phyloP scores from a whole-genome alignment of 208 protist species.

The Crithidia expoeki region DNA sequence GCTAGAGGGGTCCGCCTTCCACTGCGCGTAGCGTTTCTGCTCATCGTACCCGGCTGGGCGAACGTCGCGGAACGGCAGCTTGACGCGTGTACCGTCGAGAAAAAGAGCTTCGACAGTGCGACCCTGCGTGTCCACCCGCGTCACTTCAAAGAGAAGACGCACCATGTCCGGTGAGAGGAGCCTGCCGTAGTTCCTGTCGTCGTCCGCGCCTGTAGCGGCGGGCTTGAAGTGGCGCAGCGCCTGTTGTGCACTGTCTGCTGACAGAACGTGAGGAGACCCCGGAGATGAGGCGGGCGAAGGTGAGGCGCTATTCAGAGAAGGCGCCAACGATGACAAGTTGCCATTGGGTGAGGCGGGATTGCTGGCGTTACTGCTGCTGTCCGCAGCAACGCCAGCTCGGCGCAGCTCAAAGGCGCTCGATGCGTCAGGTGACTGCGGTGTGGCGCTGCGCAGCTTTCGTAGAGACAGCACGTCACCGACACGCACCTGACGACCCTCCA shows the following conservation, averaged over 20 bases:
- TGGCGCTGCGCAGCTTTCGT: conserved; percentile 10
- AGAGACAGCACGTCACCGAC: conserved; percentile 45
- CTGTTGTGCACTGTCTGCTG: neutral
- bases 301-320: neutral
- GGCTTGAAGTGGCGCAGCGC: conserved; percentile 47
- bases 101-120: conserved; percentile 69
- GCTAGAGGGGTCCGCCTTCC: conserved; percentile 73
- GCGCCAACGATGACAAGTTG: neutral
- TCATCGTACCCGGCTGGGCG: conserved; percentile 82
- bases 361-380: neutral
- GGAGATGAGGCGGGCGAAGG: neutral
- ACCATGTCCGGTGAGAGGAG: conserved; percentile 53
- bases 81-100: conserved; percentile 60
- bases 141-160: conserved; percentile 62
- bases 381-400: too few relatives aligned
- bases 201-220: conserved; percentile 41
- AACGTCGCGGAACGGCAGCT: conserved; percentile 56
- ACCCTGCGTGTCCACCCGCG: conserved; percentile 52
- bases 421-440: neutral
- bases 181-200: conserved; percentile 66
- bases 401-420: neutral
- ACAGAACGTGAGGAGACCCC: neutral
- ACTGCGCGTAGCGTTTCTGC: conserved; percentile 51
- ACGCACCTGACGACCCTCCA: conserved; percentile 35
- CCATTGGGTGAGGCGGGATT: neutral